Evolutionary conservation across 1,284 basidiomycete genomes (phyloP).

Genomic region (Irpex rosettiformis): DNA sequence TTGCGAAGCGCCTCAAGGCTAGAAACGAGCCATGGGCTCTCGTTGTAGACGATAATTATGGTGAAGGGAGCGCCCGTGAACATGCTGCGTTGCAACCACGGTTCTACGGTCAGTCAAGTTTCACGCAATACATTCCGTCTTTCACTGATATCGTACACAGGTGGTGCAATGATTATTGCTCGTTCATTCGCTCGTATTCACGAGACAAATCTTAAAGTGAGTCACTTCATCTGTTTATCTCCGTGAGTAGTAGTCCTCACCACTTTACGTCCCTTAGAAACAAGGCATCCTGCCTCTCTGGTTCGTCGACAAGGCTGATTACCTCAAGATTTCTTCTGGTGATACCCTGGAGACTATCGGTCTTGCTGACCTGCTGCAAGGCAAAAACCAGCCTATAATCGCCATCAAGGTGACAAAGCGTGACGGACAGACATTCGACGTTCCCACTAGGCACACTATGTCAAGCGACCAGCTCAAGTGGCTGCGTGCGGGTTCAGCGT

Average conservation of each 20-base stretch:
- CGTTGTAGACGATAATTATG: slow-evolving; percentile 95
- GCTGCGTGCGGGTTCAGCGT: slow-evolving; percentile 81
- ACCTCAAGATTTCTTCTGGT: slow-evolving; percentile 77
- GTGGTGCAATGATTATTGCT: slow-evolving; percentile 81
- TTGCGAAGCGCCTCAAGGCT: slow-evolving; percentile 86
- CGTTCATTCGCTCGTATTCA: slow-evolving; percentile 98
- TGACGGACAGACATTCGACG: slow-evolving; percentile 60
- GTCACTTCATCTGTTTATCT: slow-evolving; percentile 13
- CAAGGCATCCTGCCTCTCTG: slow-evolving; percentile 92
- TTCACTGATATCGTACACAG: slow-evolving; percentile 32
- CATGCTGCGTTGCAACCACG: slow-evolving; percentile 97
- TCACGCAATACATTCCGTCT: not conserved
- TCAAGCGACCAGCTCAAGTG: slow-evolving; percentile 86
- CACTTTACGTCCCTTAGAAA: slow-evolving; percentile 52
- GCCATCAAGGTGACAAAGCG: slow-evolving; percentile 69
- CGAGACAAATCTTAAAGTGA: slow-evolving; percentile 93
- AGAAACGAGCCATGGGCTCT: slow-evolving; percentile 89
- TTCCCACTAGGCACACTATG: slow-evolving; percentile 85
- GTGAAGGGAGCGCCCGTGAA: slow-evolving; percentile 97
- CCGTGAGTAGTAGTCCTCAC: slow-evolving; percentile 2
- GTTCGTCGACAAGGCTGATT: slow-evolving; percentile 86
- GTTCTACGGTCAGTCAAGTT: slow-evolving; percentile 71
- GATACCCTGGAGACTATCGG: slow-evolving; percentile 63
- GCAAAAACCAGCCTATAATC: slow-evolving; percentile 48
- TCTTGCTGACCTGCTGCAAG: slow-evolving; percentile 54